These are phyloP conservation scores for Penicillium corylophilum DNA, from an alignment of 2,329 filamentous ascomycete species.

Conservation along the genomic window DNA sequence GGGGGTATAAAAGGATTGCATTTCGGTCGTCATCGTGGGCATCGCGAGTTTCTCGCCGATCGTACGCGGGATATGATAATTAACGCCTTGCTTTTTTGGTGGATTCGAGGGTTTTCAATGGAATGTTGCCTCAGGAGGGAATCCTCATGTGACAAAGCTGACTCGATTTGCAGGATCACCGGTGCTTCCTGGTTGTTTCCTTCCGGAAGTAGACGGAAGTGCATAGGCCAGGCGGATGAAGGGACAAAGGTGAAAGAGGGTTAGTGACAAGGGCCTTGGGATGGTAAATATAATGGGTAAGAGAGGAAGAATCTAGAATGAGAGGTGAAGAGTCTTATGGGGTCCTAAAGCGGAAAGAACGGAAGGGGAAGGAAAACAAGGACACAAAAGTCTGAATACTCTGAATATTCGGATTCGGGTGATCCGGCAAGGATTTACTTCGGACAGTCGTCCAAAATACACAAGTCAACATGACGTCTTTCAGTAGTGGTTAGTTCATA, in stretches of 20 bases:
- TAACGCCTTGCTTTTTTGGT: background rate
- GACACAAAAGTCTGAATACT: background rate
- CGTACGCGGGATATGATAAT: background rate
- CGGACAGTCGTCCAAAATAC: conserved; percentile 2
- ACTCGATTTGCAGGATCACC: conserved; percentile 1
- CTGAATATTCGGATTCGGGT: conserved; percentile 4
- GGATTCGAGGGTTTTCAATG: background rate
- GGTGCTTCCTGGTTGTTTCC: background rate
- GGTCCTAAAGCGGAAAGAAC: too few relatives aligned
- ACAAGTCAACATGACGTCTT: background rate
- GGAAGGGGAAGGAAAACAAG: conserved; percentile 5
- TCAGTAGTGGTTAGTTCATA: too few relatives aligned
- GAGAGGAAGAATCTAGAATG: background rate
- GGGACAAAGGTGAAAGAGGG: background rate
- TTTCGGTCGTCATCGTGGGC: conserved; percentile 32
- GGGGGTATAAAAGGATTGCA: conserved; percentile 37
- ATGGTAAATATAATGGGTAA: background rate
- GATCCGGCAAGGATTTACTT: conserved; percentile 3
- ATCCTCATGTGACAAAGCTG: background rate
- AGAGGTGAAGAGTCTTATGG: too few relatives aligned
- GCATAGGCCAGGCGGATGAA: conserved; percentile 1
- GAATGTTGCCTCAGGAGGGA: too few relatives aligned
- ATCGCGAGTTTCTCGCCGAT: conserved; percentile 3
- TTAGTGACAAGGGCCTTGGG: background rate
- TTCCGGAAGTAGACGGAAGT: conserved; percentile 14